Base-by-base conservation (phyloP, 2,329 filamentous ascomycete species). In the Colletotrichum euphorbiae region DNA sequence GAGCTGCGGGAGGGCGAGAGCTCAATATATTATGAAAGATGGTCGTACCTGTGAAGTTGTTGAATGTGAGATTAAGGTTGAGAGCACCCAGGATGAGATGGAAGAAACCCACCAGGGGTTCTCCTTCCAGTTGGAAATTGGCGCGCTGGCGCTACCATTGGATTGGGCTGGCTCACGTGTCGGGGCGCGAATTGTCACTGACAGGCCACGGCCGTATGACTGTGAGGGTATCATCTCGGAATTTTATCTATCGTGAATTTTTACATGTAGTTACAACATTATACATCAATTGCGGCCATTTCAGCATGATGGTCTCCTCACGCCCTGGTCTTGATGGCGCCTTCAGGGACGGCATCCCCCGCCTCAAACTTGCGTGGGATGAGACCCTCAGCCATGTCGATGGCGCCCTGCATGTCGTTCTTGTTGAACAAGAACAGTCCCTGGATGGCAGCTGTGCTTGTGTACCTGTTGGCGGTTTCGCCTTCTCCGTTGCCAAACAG, bases 371-470 rank as follows among this genome's bases (percentile, higher is more conserved):
- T 85, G 67, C 81, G 79, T 13, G 87, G 87, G 36, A 90, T 85
- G 66, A 93, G 80, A 2, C 86, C 88, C 70, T 92, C 90, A 1
- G 90, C 91, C 90, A 92, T 94, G 15, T 83, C 81, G 71, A 98
- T 94, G 13, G 95, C 95, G 2, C 95, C 94, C 72, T 94, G 86
- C 84, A 94, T 92, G 73, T 97, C 87, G 71, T 91, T 92, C 81
- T 99, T 99, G 80, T 98, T 97, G 78, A 97, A 97, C 77, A 98
- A 79, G 79, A 99, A 99, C 50, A 99, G 80, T 0, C 96, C 96
- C 79, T 99, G 96, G 33, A 99, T 89, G 21, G 94, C 93, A 31
- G 96, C 96, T 4, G 95, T 94, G 77, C 94, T 98, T 15, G 93
- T 92, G 66, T 82, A 82, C 52, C 83, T 82, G 45, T 81, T 79